Evolutionary conservation across 805 yeast genomes (phyloP), one percentile per base, ranked within the genome.

Genomic region (Cyberlindnera japonica): DNA sequence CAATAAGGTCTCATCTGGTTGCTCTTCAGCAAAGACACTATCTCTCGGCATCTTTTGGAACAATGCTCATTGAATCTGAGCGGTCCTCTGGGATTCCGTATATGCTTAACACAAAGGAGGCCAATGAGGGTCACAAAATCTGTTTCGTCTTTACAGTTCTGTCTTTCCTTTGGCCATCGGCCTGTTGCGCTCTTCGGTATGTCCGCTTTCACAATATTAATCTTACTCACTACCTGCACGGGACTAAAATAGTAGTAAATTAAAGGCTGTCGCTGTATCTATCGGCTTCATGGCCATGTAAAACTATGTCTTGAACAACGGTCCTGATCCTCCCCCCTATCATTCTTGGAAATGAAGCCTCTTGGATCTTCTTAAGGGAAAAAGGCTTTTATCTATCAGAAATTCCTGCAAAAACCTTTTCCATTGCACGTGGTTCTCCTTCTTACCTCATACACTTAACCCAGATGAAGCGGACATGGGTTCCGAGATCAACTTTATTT

Each of bases 401-500:
- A 44, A 44, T 7, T 42, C 50, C 31, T 33, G 55, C 19, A 59
- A 67, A 33, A 58, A 63, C 41, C 45, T 59, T 13, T 52, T 56
- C 37, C 53, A 57, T 20, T 54, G 60, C 38, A 55, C 67, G 54
- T 59, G 66, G 51, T 43, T 62, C 32, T 55, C 69, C 29, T 65
- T 64, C 28, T 41, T 58, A 29, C 78, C 77, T n/a, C 68, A 67
- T 45, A 66, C 72, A 65, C 58, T 72, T 45, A 72, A 69, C 41
- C 67, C 72, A 2, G 55, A 54, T 23, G 57, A 61, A 33, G 71
- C 68, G 18, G 59, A 71, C 45, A 54, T 64, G 64, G 62, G 67
- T 15, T 69, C 69, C 11, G 68, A 69, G 47, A 67, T 69, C 39
- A 71, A 63, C 15, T 71, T 65, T 48, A 55, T 71, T 38, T 72